A percentile compares a stretch with the other conserved stretches of the same genome.
Conservation (phyloP, 768 basidiomycete species). For the Suillus ampliporus region DNA sequence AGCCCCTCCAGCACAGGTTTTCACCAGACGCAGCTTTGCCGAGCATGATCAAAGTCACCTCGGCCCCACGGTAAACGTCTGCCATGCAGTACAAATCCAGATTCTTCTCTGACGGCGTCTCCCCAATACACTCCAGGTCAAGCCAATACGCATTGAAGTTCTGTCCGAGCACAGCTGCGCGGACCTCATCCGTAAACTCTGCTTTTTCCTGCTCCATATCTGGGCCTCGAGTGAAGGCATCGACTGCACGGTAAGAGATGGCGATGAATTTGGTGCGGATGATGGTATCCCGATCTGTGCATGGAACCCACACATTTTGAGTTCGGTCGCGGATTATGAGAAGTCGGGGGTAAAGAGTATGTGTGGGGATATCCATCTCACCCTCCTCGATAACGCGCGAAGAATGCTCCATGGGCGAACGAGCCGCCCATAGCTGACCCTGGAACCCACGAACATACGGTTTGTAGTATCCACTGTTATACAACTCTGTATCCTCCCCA, state of each 20-base stretch:
- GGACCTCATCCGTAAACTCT: constrained; percentile 16
- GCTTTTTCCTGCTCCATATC: constrained; percentile 13
- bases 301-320: constrained; percentile 11
- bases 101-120: constrained; percentile 21
- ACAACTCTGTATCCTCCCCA: background rate
- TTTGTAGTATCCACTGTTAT: constrained; percentile 14
- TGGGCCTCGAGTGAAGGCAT: constrained; percentile 17
- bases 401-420: constrained; percentile 24
- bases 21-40: constrained; percentile 7
- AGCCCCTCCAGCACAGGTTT: constrained; percentile 21
- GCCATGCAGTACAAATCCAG: constrained; percentile 25
- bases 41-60: constrained; percentile 20
- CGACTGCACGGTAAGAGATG: constrained; percentile 21
- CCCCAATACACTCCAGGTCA: constrained; percentile 24
- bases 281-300: constrained; percentile 12
- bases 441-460: constrained; percentile 17
- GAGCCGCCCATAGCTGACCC: constrained; percentile 28
- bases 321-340: constrained; percentile 11
- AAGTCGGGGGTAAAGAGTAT: constrained; percentile 18
- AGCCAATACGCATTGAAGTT: constrained; percentile 23
- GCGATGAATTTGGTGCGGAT: constrained; percentile 18
- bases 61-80: constrained; percentile 22
- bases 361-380: constrained; percentile 18
- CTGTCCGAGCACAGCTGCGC: constrained; percentile 6
- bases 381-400: constrained; percentile 8